Base-by-base conservation (phyloP, 2,329 filamentous ascomycete species). In the Fusarium algeriense region DNA sequence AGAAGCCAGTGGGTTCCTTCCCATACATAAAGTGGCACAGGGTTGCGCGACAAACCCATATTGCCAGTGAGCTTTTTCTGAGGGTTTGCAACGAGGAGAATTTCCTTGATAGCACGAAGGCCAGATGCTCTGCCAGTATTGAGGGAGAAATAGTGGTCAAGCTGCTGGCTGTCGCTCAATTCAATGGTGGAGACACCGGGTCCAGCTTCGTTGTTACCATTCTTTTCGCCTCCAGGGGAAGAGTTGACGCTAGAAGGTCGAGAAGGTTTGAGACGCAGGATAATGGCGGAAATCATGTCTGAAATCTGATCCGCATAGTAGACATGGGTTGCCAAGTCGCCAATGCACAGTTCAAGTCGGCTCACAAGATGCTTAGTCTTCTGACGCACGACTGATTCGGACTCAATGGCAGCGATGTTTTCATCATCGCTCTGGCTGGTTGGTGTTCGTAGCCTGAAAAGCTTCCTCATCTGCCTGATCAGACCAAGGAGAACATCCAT, bases 301-400 rank as follows among this genome's bases (percentile, higher is more conserved):
- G 93, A 91, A 60, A 98, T 93, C 80, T 99, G 96, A 75, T 98
- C 95, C 3, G 93, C 93, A 79, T 99, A 99, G 83, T 99, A 99
- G 35, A 98, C 91, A 78, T 99, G 96, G 1, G 93, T 97, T 5
- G 95, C 94, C 32, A 99, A 85, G 78, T 95, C 90, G n/a, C 94
- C 94, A 67, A 98, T 94, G 81, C 93, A 97, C 73, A 89, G 87
- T 78, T 96, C 91, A 19, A 98, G 86, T 35, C 91, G 88, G 37
- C 85, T 81, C 32, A 97, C 83, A 19, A 98, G 85, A 72, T 91
- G 87, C 69, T 86, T 86, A 53, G 91, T 87, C 61, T 91, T 87
- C 14, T 79, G 67, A 59, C 73, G 78, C 60, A 71, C 70, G 49
- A 67, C 76, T 20, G 81, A 80, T 32, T 81, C 81, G 10, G 74